Base-by-base conservation (phyloP, 352 stramenopile species). In the Peronospora belbahrii region DNA sequence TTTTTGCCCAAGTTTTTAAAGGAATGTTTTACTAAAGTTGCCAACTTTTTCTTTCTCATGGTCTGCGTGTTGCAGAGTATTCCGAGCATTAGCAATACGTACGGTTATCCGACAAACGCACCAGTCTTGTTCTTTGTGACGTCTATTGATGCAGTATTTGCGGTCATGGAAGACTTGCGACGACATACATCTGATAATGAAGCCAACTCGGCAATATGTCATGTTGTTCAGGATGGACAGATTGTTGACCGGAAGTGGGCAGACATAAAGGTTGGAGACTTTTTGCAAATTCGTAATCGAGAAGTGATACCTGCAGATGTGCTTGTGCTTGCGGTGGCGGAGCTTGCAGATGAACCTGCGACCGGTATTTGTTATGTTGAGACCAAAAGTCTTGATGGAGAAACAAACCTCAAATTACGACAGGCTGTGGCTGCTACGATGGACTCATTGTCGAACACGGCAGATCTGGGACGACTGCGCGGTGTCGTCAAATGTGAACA, bases 11-110 rank as follows among this genome's bases (percentile, higher is more conserved):
- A 89, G 44, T 96, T 96, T 33, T 48, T 97, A 1, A 85, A 73
- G 42, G 83, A 96, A 56, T 83, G 71, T 53, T 94, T 94, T 53
- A 69, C 62, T 28, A 95, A 95, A 42, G 74, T 96, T 23, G 88
- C 89, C 54, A 97, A 97, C 52, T 83, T 95, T 36, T 97, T 96
- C 61, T 97, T 97, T 48, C 71, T 97, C 32, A 71, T 95, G 61
- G 82, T 97, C 42, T 92, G 77, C 41, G 78, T 90, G 41, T 59
- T 97, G 39, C 86, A 97, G 61, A 81, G 66, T 24, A 87, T 91
- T 60, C 74, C 73, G 10, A 58, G 67, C n/a, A 88, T 91, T 60
- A 76, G 59, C 37, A 88, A 88, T 66, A 88, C 79, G 44, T 86
- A 88, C 52, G 76, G 79, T 18, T 67, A 82, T 41, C 80, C 80